Percentiles rank a stretch among this genome's conserved stretches.
Conservation (phyloP, 352 stramenopile species). For the Globisporangium uncinulatum region DNA sequence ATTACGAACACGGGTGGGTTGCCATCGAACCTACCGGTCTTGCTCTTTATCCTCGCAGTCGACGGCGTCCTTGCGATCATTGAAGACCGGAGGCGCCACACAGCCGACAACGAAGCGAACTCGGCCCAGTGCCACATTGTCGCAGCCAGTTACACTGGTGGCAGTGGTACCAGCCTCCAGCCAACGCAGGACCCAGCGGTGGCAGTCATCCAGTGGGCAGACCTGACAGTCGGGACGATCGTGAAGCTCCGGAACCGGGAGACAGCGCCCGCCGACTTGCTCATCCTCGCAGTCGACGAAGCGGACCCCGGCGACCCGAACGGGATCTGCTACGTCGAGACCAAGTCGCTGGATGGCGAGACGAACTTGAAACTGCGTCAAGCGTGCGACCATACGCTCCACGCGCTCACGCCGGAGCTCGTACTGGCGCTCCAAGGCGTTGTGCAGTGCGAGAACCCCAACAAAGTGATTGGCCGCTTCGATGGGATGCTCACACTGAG, state of each 20-base stretch:
- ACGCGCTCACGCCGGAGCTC: neutral
- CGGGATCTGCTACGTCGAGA: conserved; percentile 85
- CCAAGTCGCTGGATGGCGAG: conserved; percentile 85
- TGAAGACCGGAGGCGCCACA: conserved; percentile 76
- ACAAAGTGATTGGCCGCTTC: conserved; percentile 17
- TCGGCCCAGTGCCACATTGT: conserved; percentile 62
- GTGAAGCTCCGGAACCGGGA: conserved; percentile 78
- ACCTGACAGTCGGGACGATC: conserved; percentile 77
- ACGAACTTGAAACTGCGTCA: conserved; percentile 89
- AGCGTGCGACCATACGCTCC: conserved; percentile 10
- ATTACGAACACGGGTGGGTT: conserved; percentile 85
- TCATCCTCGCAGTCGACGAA: conserved; percentile 63
- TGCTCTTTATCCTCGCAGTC: conserved; percentile 87
- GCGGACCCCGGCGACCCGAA: conserved; percentile 36
- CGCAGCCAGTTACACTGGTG: neutral
- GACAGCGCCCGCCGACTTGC: conserved; percentile 71
- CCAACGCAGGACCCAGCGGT: too few relatives aligned
- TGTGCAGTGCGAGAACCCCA: conserved; percentile 21
- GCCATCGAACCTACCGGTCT: conserved; percentile 75
- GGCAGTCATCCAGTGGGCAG: conserved; percentile 32
- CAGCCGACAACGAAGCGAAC: conserved; percentile 82
- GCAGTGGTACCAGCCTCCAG: conserved; percentile 21
- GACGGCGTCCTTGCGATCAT: conserved; percentile 81
- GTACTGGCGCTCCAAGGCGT: neutral
- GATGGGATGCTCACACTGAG: neutral